Conservation (phyloP, 2,329 filamentous ascomycete species). For the Sporothrix globosa region DNA sequence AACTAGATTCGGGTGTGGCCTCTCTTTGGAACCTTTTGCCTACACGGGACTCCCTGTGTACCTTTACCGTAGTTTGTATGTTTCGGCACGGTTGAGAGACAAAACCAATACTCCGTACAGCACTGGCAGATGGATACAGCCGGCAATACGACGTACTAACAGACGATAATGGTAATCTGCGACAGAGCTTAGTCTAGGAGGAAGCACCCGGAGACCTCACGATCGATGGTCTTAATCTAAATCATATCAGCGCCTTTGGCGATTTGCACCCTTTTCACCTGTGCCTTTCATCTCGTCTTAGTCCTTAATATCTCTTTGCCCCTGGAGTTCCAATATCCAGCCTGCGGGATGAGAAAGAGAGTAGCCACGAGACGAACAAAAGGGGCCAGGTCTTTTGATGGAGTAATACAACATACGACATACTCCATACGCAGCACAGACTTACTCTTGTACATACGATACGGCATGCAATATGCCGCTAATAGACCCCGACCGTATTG, state of each 20-base stretch:
- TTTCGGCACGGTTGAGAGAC: neutral
- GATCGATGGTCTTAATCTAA: neutral
- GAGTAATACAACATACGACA: neutral
- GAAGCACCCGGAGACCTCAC: no score
- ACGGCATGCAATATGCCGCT: neutral
- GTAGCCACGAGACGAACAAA: neutral
- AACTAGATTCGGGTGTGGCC: no score
- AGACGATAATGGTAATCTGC: neutral
- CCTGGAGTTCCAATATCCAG: neutral
- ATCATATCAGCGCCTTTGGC: conserved; percentile 19
- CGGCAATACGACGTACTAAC: neutral
- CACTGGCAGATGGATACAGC: neutral
- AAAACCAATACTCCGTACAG: neutral
- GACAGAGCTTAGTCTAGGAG: neutral
- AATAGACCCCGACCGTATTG: neutral
- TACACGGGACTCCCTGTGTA: neutral
- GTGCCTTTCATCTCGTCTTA: neutral
- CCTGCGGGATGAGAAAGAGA: neutral
- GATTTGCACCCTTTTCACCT: neutral
- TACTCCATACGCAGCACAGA: neutral
- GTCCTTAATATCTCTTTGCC: neutral
- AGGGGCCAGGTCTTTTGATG: neutral
- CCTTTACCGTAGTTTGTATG: neutral
- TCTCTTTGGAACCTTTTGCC: neutral
- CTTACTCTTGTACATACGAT: neutral